Evolutionary conservation across 495 filamentous ascomycete species (phyloP).

Genomic region (Cercophora sp.): DNA sequence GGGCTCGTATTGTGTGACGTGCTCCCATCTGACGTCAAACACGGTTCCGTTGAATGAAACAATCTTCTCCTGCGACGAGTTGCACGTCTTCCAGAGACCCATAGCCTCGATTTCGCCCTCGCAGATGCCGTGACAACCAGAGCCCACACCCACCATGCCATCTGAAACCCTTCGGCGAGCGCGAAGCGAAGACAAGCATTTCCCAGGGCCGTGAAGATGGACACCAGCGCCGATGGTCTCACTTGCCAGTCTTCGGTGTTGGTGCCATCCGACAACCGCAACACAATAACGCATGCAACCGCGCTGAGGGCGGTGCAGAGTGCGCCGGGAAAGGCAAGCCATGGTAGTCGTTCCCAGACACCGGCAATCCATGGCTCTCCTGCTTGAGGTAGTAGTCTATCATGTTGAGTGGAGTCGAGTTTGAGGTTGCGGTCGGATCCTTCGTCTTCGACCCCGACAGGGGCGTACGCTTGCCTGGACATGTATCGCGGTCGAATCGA

Average conservation of each 20-base stretch:
- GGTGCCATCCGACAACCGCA: conserved; percentile 5
- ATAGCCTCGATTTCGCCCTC: background rate
- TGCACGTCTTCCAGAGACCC: conserved; percentile 4
- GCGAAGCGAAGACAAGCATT: background rate
- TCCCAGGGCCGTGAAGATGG: conserved; percentile 1
- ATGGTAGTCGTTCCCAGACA: too few relatives aligned
- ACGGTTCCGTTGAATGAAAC: background rate
- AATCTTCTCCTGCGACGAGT: background rate
- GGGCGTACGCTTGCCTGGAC: too few relatives aligned
- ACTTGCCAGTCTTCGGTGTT: conserved; percentile 1
- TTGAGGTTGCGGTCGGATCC: too few relatives aligned
- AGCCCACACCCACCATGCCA: conserved; percentile 1
- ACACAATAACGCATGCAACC: too few relatives aligned
- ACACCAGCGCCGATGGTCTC: background rate
- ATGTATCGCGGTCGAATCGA: too few relatives aligned
- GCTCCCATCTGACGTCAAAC: background rate
- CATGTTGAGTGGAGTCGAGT: too few relatives aligned
- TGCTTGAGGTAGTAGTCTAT: too few relatives aligned
- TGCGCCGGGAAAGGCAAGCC: too few relatives aligned
- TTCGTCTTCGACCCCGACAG: too few relatives aligned
- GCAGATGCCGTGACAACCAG: background rate
- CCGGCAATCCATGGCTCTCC: too few relatives aligned
- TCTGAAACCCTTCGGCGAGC: background rate
- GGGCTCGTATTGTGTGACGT: background rate
- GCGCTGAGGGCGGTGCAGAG: too few relatives aligned